Percentiles rank a stretch among this genome's conserved stretches.
Conservation (phyloP, 208 protist species). For the Novymonas esmeraldas region DNA sequence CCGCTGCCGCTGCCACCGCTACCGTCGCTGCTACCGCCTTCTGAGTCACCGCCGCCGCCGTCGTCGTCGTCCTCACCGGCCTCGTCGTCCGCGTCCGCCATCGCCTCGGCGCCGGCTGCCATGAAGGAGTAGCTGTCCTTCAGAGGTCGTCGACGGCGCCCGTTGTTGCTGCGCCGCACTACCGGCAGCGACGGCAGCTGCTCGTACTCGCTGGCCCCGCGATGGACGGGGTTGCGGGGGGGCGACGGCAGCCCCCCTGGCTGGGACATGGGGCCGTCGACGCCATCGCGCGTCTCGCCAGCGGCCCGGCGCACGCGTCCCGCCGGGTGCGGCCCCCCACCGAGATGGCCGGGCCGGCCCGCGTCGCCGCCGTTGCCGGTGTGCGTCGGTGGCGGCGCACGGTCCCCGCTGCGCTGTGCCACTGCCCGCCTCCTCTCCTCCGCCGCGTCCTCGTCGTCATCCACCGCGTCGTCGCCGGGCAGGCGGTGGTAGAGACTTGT, state of each 20-base stretch:
- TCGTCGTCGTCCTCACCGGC: constrained; percentile 1
- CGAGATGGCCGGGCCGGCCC: no score
- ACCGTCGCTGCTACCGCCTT: constrained; percentile 4
- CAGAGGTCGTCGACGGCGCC: no score
- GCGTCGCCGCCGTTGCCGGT: background rate
- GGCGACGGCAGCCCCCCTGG: no score
- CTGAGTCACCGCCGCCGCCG: background rate
- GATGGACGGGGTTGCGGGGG: no score
- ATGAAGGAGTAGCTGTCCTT: constrained; percentile 8
- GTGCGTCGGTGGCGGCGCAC: no score
- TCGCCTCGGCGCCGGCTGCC: background rate
- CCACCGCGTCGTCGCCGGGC: background rate
- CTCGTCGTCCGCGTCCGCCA: constrained; percentile 7
- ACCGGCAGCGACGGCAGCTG: no score
- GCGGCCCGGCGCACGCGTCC: no score
- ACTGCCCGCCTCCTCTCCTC: background rate
- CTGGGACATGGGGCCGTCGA: no score
- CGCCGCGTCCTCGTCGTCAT: background rate
- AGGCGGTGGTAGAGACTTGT: background rate
- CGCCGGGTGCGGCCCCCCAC: no score
- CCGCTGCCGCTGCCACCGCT: constrained; percentile 9
- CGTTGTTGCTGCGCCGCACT: no score
- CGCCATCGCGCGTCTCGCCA: no score
- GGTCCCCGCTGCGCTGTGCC: background rate
- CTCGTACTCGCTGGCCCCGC: no score